A percentile compares a stretch with the other conserved stretches of the same genome.
phyloP scores from a whole-genome alignment of 225 moss, liverwort and hornwort genomes.

The Neckera pumila region DNA sequence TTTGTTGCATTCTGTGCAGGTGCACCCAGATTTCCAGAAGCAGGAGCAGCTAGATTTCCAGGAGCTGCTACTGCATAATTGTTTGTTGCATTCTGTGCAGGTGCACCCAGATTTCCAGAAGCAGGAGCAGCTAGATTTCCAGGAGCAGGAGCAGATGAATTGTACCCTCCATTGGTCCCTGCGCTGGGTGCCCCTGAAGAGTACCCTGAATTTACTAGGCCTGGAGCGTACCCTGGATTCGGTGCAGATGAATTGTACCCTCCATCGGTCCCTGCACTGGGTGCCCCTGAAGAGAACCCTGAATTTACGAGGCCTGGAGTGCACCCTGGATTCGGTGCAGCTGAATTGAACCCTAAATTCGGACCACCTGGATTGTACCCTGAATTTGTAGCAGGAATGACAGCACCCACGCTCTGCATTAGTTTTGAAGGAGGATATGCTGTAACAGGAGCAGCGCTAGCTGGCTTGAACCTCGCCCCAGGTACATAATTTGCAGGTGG shows the following conservation, averaged over 20 bases:
- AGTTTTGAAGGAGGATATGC: background rate
- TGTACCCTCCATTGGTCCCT: background rate
- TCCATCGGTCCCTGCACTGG: background rate
- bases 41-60: background rate
- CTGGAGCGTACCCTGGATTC: background rate
- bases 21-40: background rate
- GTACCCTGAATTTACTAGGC: background rate
- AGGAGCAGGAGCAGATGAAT: background rate
- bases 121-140: background rate
- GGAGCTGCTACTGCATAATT: background rate
- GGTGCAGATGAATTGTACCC: background rate
- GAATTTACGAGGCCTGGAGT: background rate
- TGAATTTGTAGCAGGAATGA: background rate
- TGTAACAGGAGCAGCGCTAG: background rate
- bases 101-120: background rate
- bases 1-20: background rate
- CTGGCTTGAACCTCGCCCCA: background rate
- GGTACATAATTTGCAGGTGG: background rate
- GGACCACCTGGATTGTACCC: background rate
- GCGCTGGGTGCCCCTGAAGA: background rate
- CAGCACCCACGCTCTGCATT: background rate
- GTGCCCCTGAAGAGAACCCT: background rate
- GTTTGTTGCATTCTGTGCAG: background rate
- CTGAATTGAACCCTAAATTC: background rate
- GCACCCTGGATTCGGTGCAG: background rate